These are phyloP conservation scores for Hydrangea macrophylla DNA, from an alignment of 148 eudicot genomes.

Conservation along the genomic window DNA sequence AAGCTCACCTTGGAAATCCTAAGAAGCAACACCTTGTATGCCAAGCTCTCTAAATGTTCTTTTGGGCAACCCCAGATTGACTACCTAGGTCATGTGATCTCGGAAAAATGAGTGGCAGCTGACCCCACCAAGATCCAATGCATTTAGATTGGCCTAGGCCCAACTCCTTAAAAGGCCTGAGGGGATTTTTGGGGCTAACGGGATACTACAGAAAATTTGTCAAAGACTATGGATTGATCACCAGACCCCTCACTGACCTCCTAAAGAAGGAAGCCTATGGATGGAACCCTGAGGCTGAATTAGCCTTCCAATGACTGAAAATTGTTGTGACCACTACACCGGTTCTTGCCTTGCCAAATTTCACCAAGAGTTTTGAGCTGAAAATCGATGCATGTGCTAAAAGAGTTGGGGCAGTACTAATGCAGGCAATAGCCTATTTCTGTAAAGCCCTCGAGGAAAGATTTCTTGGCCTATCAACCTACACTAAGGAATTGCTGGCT, in stretches of 20 bases:
- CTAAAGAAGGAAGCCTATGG: neutral
- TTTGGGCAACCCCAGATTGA: neutral
- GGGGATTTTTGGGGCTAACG: neutral
- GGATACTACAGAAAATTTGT: neutral
- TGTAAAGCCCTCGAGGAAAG: no score
- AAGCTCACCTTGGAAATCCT: neutral
- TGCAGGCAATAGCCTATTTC: no score
- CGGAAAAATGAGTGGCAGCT: neutral
- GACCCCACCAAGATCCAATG: neutral
- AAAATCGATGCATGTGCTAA: no score
- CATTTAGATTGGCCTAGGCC: neutral
- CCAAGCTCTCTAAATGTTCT: neutral
- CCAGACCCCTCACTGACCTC: neutral
- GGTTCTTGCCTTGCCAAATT: no score
- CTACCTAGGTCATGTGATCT: conserved; percentile 7
- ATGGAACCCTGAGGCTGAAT: no score
- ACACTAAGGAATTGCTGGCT: no score
- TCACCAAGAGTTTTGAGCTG: no score
- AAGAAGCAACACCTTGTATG: neutral
- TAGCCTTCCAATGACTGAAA: no score
- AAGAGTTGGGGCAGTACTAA: no score
- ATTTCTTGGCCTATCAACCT: no score
- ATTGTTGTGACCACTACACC: no score
- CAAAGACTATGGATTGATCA: neutral
- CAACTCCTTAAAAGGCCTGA: neutral